These are phyloP conservation scores for Piromyces finnis DNA, from an alignment of 192 early-diverging fungal species.

Conservation along the genomic window DNA sequence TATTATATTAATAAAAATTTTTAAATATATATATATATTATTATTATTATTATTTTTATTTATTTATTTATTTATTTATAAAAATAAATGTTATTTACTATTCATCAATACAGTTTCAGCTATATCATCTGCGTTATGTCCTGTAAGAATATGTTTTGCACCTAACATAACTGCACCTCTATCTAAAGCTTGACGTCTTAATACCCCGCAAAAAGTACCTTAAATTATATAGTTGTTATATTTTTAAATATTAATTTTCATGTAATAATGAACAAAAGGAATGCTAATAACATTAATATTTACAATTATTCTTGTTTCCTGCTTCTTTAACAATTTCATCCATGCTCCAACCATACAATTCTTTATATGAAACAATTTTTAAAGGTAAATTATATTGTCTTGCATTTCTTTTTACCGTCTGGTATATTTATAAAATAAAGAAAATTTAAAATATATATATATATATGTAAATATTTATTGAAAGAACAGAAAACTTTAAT, in stretches of 20 bases:
- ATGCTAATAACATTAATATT: too few relatives aligned
- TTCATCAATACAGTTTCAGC: conserved; percentile 99
- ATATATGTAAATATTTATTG: too few relatives aligned
- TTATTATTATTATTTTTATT: background rate
- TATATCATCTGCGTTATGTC: conserved; percentile 97
- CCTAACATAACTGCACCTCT: conserved; percentile 77
- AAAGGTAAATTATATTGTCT: conserved; percentile 84
- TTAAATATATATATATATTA: too few relatives aligned
- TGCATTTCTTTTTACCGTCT: conserved; percentile 89
- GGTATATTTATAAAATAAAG: too few relatives aligned
- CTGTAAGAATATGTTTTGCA: conserved; percentile 92
- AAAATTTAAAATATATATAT: too few relatives aligned
- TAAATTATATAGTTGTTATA: background rate
- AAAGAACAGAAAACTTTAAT: too few relatives aligned
- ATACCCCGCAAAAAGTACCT: conserved; percentile 90
- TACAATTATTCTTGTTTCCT: conserved; percentile 91
- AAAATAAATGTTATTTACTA: too few relatives aligned
- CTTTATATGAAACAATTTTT: conserved; percentile 82
- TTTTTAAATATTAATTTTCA: too few relatives aligned
- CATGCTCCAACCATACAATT: conserved; percentile 98
- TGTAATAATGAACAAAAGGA: too few relatives aligned
- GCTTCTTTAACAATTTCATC: conserved; percentile 89
- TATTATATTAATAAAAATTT: too few relatives aligned
- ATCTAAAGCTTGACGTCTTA: conserved; percentile 90
- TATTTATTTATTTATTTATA: too few relatives aligned